phyloP scores from a whole-genome alignment of 371 early-diverging fungal genomes.

The Blastocladiella emersonii region DNA sequence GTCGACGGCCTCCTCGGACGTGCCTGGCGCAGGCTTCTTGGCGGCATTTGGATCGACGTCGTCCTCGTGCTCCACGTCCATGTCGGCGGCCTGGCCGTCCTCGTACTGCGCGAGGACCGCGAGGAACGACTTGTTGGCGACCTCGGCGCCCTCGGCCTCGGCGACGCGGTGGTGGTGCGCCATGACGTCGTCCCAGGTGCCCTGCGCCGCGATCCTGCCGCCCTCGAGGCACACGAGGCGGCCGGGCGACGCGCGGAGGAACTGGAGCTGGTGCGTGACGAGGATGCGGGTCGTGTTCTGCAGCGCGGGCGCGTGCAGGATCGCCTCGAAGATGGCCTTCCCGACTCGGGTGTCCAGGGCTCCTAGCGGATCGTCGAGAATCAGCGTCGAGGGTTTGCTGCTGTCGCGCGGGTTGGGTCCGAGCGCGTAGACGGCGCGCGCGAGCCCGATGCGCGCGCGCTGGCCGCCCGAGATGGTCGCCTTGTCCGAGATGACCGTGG shows the following conservation, averaged over 20 bases:
- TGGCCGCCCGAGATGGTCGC: constrained; percentile 37
- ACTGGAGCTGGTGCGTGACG: constrained; percentile 8
- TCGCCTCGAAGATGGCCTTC: constrained; percentile 19
- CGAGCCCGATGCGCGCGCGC: constrained; percentile 22
- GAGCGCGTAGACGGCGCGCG: constrained; percentile 24
- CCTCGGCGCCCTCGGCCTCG: neutral
- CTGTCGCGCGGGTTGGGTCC: no score
- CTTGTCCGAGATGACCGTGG: constrained; percentile 29
- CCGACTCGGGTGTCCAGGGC: constrained; percentile 34
- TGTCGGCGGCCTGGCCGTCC: neutral
- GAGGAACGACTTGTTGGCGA: neutral
- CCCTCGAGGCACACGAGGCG: constrained; percentile 11
- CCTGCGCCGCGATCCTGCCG: constrained; percentile 9
- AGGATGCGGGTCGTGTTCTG: constrained; percentile 3
- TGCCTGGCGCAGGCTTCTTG: no score
- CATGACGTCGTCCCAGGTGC: constrained; percentile 10
- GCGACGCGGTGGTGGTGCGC: neutral
- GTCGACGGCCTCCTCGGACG: neutral
- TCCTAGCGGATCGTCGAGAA: constrained; percentile 31
- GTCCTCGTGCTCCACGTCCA: no score
- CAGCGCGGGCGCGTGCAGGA: constrained; percentile 7
- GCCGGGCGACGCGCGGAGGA: constrained; percentile 10
- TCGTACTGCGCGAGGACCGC: neutral
- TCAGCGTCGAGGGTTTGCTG: no score
- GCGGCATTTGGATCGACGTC: no score